Evolutionary conservation across 345 rosid species (phyloP), one percentile per base, ranked within the genome.

Genomic region (Citrus inodora): DNA sequence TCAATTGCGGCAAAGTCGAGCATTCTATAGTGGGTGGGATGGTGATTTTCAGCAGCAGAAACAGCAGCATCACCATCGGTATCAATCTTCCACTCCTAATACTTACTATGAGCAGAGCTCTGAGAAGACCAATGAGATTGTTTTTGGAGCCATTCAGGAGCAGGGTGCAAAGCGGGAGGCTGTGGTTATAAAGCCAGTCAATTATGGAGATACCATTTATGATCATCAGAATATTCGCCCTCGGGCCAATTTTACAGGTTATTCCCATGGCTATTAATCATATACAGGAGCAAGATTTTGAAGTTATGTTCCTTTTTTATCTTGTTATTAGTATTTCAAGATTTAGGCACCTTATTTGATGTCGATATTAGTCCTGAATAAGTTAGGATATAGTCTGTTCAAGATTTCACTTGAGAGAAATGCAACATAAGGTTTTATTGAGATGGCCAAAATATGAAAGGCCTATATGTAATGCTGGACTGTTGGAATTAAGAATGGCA

Each of bases 131-230:
- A 90, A 87, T 1, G 99, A 97, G 86, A 81, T 94, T 8, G 89
- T 94, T 70, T 93, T 94, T 35, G 98, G 99, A 64, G 98, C 98
- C 60, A 91, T 90, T 74, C 98, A 94, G 79, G 99, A 90, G 80
- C 91, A 78, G 78, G 89, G 88, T 27, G 80, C 81, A 63, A 89
- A 85, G 82, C 87, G 48, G 0, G 83, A 86, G 75, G 74, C 87
- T 25, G 75, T 59, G 21, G 88, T 87, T 27, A 76, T 90, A 74
- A 92, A 88, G 89, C 93, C 96, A 5, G 91, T 82, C 2, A 86
- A 88, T 79, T 87, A 87, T 63, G 93, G 83, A 66, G 87, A 85
- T 61, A 81, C 86, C 4, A 27, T 73, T 46, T 88, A 81, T 80
- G 82, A 82, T 79, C 91, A 82, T 74, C 90, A 88, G 65, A 87